Conservation (phyloP, 139 green algal species). For the Nannochloris sp. region DNA sequence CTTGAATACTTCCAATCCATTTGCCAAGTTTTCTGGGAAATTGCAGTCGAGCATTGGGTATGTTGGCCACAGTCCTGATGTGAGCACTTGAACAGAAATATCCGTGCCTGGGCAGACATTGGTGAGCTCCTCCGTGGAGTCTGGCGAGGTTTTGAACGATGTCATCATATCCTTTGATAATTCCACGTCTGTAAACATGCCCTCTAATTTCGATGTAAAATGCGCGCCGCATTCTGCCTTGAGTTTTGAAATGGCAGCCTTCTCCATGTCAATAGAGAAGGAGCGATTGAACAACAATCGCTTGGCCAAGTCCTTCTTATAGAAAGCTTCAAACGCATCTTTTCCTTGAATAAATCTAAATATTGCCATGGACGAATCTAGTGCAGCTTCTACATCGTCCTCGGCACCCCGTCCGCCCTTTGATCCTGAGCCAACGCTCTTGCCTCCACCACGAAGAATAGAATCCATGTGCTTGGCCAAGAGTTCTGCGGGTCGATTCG, state of each 20-base stretch:
- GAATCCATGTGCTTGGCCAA: slow-evolving; percentile 94
- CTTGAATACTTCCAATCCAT: slow-evolving; percentile 63
- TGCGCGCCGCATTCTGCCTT: slow-evolving; percentile 92
- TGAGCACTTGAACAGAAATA: slow-evolving; percentile 86
- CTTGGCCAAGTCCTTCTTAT: slow-evolving; percentile 99
- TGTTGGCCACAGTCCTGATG: slow-evolving; percentile 88
- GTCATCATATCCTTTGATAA: slow-evolving; percentile 69
- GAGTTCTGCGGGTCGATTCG: slow-evolving; percentile 81
- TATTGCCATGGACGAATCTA: slow-evolving; percentile 83
- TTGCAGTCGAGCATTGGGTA: slow-evolving; percentile 75
- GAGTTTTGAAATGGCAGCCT: slow-evolving; percentile 89
- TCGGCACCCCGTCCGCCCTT: slow-evolving; percentile 36
- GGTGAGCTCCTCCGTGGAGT: not conserved
- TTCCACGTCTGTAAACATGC: slow-evolving; percentile 93
- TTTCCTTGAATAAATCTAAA: slow-evolving; percentile 95
- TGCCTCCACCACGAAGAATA: slow-evolving; percentile 71
- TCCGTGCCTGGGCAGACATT: slow-evolving; percentile 58
- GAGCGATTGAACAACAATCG: slow-evolving; percentile 80
- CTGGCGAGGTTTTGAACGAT: slow-evolving; percentile 43
- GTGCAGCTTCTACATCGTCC: slow-evolving; percentile 73
- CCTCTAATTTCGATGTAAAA: slow-evolving; percentile 98
- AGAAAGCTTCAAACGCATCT: slow-evolving; percentile 99
- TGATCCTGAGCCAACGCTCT: not conserved
- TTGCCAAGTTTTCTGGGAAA: slow-evolving; percentile 69
- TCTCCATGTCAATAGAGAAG: slow-evolving; percentile 85